Evolutionary conservation across 805 yeast genomes (phyloP).

Genomic region (Candida incommunis): DNA sequence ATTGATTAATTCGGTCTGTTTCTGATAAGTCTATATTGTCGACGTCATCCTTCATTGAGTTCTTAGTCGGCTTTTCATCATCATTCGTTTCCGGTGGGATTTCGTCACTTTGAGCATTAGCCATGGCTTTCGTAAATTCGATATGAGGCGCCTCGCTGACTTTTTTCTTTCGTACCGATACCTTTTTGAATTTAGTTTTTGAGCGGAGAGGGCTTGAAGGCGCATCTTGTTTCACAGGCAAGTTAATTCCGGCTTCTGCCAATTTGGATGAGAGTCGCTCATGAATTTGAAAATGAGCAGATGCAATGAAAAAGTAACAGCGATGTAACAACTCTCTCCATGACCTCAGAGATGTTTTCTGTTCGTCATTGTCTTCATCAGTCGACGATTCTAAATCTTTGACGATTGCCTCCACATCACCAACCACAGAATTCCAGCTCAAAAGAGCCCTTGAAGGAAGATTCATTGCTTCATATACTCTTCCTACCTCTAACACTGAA

Average conservation of each 20-base stretch:
- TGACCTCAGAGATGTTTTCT: slow-evolving; percentile 24
- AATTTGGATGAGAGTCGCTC: slow-evolving; percentile 6
- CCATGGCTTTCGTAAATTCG: neutral
- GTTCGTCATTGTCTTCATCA: slow-evolving; percentile 12
- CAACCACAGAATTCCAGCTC: slow-evolving; percentile 29
- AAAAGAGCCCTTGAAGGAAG: slow-evolving; percentile 37
- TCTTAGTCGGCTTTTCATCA: slow-evolving; percentile 6
- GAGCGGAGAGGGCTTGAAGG: neutral
- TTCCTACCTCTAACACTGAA: slow-evolving; percentile 47
- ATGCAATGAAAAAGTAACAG: slow-evolving; percentile 62
- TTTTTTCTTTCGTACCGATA: neutral
- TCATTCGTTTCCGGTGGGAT: neutral
- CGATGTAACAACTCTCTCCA: slow-evolving; percentile 59
- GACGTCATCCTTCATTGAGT: slow-evolving; percentile 19
- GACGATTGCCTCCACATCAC: slow-evolving; percentile 16
- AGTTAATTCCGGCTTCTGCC: neutral
- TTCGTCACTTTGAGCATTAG: neutral
- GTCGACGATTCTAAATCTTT: slow-evolving; percentile 5
- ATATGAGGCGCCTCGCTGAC: neutral
- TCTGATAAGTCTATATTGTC: slow-evolving; percentile 9
- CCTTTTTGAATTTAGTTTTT: neutral
- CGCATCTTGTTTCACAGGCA: neutral
- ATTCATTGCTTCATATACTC: slow-evolving; percentile 44
- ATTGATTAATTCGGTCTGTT: slow-evolving; percentile 10
- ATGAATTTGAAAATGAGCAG: slow-evolving; percentile 48